phyloP scores from a whole-genome alignment of 202 grass and related monocot genomes.

The Eragrostis tef region DNA sequence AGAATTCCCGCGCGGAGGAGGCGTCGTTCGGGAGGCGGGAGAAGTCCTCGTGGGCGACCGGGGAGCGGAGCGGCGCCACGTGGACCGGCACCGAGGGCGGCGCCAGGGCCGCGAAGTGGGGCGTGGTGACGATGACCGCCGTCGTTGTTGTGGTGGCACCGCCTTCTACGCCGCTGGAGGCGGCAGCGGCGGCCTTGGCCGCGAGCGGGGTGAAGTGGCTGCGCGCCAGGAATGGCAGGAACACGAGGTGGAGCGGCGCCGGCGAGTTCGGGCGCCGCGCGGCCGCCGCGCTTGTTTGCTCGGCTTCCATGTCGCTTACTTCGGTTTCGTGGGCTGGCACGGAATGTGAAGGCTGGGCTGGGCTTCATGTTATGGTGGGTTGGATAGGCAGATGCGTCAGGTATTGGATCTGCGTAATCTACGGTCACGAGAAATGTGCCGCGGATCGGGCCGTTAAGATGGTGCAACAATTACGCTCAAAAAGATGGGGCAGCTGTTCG shows the following conservation, averaged over 20 bases:
- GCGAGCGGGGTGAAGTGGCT: constrained; percentile 50
- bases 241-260: constrained; percentile 36
- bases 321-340: not conserved
- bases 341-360: not conserved
- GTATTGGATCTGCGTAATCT: constrained; percentile 12
- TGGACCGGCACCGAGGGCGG: constrained; percentile 4
- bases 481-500: too few relatives aligned
- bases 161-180: too few relatives aligned
- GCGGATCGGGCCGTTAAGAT: not conserved
- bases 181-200: constrained; percentile 7
- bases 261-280: not conserved
- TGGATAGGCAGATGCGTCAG: constrained; percentile 10
- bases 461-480: too few relatives aligned
- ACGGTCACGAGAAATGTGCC: constrained; percentile 10
- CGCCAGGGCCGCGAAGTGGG: constrained; percentile 37
- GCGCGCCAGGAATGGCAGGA: constrained; percentile 53
- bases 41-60: constrained; percentile 44
- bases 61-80: constrained; percentile 32
- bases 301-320: not conserved
- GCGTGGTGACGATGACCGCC: constrained; percentile 42
- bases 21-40: constrained; percentile 37
- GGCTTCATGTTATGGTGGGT: constrained; percentile 11
- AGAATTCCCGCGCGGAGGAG: constrained; percentile 27
- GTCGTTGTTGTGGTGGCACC: not conserved
- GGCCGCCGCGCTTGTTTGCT: not conserved